Conservation (phyloP, 495 filamentous ascomycete species). For the Saxophila tyrrhenica region DNA sequence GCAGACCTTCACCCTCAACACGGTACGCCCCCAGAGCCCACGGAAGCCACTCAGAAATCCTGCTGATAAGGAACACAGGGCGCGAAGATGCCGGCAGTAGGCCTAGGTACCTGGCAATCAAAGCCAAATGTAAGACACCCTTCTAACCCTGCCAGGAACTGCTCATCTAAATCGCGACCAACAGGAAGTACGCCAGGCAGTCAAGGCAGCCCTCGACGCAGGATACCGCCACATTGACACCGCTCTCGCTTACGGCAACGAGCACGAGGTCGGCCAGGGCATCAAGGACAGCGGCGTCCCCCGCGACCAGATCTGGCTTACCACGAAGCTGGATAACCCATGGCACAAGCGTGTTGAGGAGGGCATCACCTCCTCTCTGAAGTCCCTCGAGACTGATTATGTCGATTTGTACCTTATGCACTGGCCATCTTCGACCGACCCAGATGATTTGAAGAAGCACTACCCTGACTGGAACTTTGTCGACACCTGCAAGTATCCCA, state of each 20-base stretch:
- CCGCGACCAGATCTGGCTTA: slow-evolving; percentile 71
- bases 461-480: slow-evolving; percentile 66
- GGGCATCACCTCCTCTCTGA: slow-evolving; percentile 57
- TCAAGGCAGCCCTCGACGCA: slow-evolving; percentile 59
- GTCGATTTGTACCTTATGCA: slow-evolving; percentile 81
- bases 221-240: slow-evolving; percentile 67
- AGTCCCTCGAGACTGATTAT: slow-evolving; percentile 60
- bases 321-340: slow-evolving; percentile 78
- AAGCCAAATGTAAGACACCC: slow-evolving; percentile 27
- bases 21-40: slow-evolving; percentile 20
- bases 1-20: slow-evolving; percentile 67
- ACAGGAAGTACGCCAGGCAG: slow-evolving; percentile 56
- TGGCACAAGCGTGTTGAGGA: slow-evolving; percentile 63
- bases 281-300: slow-evolving; percentile 72
- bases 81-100: slow-evolving; percentile 61
- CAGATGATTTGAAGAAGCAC: slow-evolving; percentile 44
- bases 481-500: slow-evolving; percentile 61
- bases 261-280: slow-evolving; percentile 68
- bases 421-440: slow-evolving; percentile 62
- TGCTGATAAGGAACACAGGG: slow-evolving; percentile 34
- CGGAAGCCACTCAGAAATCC: too few species aligned
- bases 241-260: slow-evolving; percentile 77
- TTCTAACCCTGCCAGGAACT: not conserved
- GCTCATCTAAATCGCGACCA: not conserved
- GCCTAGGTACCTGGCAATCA: slow-evolving; percentile 71